Conservation (phyloP, 306 rosid genomes). For the Castanopsis chinensis region DNA sequence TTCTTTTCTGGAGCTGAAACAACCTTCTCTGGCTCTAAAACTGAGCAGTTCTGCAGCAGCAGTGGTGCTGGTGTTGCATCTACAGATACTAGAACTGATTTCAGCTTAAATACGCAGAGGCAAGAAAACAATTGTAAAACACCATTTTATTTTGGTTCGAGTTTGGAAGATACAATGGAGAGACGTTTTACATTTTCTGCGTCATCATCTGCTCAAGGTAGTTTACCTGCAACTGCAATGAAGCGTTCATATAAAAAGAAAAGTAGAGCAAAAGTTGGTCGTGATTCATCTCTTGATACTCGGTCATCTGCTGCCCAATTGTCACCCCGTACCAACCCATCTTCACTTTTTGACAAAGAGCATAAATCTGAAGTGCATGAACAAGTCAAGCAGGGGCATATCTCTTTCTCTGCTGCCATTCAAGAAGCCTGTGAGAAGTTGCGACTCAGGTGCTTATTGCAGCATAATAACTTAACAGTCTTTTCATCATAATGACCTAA, state of each 20-base stretch:
- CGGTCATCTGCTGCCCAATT: slow-evolving; percentile 41
- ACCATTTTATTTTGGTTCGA: slow-evolving; percentile 27
- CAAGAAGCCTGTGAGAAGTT: slow-evolving; percentile 70
- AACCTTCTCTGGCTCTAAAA: slow-evolving; percentile 36
- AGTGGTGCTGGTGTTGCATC: slow-evolving; percentile 28
- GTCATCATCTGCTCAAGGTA: slow-evolving; percentile 36
- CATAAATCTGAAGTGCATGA: slow-evolving; percentile 36
- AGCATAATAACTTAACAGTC: not conserved
- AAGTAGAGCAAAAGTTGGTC: slow-evolving; percentile 47
- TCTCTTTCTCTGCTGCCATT: slow-evolving; percentile 31
- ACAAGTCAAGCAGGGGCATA: slow-evolving; percentile 35
- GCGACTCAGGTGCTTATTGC: slow-evolving; percentile 68
- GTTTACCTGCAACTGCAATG: slow-evolving; percentile 17
- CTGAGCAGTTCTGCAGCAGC: slow-evolving; percentile 29
- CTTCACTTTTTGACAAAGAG: slow-evolving; percentile 32
- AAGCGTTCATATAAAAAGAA: slow-evolving; percentile 57
- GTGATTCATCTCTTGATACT: slow-evolving; percentile 33
- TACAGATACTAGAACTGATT: slow-evolving; percentile 31
- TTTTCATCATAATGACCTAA: not conserved
- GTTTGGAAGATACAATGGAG: slow-evolving; percentile 36
- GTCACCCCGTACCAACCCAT: slow-evolving; percentile 32
- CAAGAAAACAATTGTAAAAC: slow-evolving; percentile 29
- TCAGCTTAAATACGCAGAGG: slow-evolving; percentile 30
- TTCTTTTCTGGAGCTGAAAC: slow-evolving; percentile 35
- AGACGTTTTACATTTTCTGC: slow-evolving; percentile 63